phyloP scores from a whole-genome alignment of 1,284 basidiomycete genomes.

The Grifola frondosa region DNA sequence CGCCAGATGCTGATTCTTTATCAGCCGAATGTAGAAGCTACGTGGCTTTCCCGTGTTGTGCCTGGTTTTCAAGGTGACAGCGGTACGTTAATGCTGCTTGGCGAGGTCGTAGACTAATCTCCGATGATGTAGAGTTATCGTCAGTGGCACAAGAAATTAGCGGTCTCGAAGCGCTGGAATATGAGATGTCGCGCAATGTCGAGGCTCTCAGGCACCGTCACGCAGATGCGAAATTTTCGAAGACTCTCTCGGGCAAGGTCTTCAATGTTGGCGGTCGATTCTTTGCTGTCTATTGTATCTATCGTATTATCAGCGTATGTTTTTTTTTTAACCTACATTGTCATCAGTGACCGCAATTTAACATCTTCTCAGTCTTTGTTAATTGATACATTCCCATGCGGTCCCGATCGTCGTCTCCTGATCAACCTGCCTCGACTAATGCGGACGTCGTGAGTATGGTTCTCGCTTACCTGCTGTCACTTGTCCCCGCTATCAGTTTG shows the following conservation, averaged over 20 bases:
- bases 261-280: constrained; percentile 47
- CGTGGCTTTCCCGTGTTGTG: constrained; percentile 50
- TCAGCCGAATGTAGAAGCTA: constrained; percentile 28
- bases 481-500: constrained; percentile 42
- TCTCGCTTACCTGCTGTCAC: constrained; percentile 51
- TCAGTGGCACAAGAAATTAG: constrained; percentile 50
- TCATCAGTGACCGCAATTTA: neutral
- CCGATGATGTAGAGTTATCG: constrained; percentile 32
- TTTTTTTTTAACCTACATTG: too few species aligned
- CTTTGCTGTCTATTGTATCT: constrained; percentile 69
- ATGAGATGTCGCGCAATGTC: constrained; percentile 64
- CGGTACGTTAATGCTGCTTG: constrained; percentile 33
- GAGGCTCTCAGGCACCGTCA: constrained; percentile 49
- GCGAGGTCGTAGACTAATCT: constrained; percentile 2
- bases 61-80: constrained; percentile 49
- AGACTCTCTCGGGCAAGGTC: constrained; percentile 55
- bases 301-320: constrained; percentile 62
- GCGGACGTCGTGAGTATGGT: constrained; percentile 62
- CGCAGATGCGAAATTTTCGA: constrained; percentile 48
- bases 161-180: constrained; percentile 65
- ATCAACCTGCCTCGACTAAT: constrained; percentile 41
- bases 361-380: too few species aligned
- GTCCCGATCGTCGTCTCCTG: constrained; percentile 30
- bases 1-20: constrained; percentile 1
- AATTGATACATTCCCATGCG: constrained; percentile 42